A percentile compares a stretch with the other conserved stretches of the same genome.
Conservation (phyloP, 2,329 filamentous ascomycete genomes). For the Colletotrichum trifolii region DNA sequence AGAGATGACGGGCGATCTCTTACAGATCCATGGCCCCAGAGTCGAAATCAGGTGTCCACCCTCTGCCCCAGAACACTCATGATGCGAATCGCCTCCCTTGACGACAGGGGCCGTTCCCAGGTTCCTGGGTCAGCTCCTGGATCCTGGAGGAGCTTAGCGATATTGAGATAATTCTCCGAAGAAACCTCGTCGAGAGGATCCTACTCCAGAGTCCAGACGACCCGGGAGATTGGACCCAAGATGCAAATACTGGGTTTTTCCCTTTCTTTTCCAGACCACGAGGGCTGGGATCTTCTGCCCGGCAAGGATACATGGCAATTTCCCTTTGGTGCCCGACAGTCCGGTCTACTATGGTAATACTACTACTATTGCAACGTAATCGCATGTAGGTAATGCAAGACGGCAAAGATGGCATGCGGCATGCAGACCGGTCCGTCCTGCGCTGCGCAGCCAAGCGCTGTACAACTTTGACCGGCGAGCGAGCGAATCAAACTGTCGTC, state of each 20-base stretch:
- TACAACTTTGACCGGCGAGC: neutral
- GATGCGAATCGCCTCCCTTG: too few species aligned
- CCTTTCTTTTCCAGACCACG: neutral
- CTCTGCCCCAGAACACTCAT: too few species aligned
- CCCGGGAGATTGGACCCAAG: neutral
- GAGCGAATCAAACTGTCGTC: slow-evolving; percentile 3
- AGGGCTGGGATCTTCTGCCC: neutral
- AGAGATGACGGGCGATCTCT: too few species aligned
- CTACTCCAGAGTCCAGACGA: neutral
- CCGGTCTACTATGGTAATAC: too few species aligned
- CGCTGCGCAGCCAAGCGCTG: neutral
- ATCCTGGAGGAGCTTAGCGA: slow-evolving; percentile 21
- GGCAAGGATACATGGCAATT: neutral
- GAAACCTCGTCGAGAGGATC: neutral
- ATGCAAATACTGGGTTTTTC: neutral
- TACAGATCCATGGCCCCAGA: too few species aligned
- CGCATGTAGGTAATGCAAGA: too few species aligned
- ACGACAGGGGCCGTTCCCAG: too few species aligned
- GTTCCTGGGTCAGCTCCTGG: neutral
- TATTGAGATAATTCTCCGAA: slow-evolving; percentile 31
- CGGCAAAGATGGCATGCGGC: too few species aligned
- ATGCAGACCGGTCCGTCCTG: neutral
- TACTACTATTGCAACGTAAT: too few species aligned
- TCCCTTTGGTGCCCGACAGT: too few species aligned
- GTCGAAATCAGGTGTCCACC: too few species aligned